Conservation (phyloP, 805 yeast genomes). For the Candida ortonii region DNA sequence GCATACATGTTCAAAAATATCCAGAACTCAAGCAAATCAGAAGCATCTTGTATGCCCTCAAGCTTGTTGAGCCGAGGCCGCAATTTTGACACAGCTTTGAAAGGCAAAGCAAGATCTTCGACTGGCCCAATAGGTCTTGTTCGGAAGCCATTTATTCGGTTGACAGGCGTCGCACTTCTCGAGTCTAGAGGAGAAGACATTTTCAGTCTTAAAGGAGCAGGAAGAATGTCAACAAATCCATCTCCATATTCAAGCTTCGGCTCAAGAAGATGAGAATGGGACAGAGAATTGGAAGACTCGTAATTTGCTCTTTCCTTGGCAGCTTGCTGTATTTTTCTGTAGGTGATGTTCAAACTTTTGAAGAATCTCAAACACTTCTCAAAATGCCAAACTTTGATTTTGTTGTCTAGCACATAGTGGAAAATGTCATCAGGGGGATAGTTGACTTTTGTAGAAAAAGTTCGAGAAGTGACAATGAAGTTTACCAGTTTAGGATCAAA, state of each 20-base stretch:
- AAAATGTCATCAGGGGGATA: conserved; percentile 47
- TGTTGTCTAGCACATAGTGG: conserved; percentile 41
- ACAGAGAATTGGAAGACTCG: conserved; percentile 2
- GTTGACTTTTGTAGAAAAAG: conserved; percentile 34
- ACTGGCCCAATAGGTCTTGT: conserved; percentile 19
- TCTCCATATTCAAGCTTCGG: conserved; percentile 6
- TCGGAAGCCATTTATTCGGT: conserved; percentile 4
- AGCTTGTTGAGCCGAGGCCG: conserved; percentile 29
- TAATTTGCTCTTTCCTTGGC: conserved; percentile 19
- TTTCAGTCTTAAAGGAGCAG: conserved; percentile 17
- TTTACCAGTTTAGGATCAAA: conserved; percentile 44
- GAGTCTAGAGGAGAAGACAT: conserved; percentile 17
- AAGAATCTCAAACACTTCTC: conserved; percentile 56
- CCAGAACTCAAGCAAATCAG: conserved; percentile 67
- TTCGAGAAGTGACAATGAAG: conserved; percentile 47
- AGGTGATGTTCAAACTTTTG: conserved; percentile 44
- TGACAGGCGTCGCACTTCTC: conserved; percentile 19
- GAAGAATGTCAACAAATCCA: conserved; percentile 22
- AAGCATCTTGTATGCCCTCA: conserved; percentile 23
- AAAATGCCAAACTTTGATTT: conserved; percentile 58
- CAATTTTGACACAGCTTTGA: conserved; percentile 19
- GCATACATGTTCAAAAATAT: conserved; percentile 69
- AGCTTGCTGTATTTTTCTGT: conserved; percentile 35
- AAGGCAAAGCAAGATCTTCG: conserved; percentile 34
- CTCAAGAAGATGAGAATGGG: conserved; percentile 5